These are phyloP conservation scores for Phytopythium delawarense DNA, from an alignment of 352 stramenopile species.

Conservation along the genomic window DNA sequence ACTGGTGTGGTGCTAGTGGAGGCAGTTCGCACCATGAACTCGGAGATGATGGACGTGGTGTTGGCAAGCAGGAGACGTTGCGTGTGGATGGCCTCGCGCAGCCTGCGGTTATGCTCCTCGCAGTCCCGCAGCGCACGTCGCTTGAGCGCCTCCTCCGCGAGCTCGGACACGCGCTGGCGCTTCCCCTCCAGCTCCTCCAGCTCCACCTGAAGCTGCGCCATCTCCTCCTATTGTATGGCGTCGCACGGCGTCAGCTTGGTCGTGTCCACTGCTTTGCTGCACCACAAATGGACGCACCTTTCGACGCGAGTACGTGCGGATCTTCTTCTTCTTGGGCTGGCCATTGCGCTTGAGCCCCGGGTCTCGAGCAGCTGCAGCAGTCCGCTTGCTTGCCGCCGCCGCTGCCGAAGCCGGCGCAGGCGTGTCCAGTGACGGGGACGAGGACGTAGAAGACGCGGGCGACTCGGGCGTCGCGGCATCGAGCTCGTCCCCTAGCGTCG, in stretches of 20 bases:
- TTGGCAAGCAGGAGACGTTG: slow-evolving; percentile 20
- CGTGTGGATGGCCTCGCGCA: slow-evolving; percentile 20
- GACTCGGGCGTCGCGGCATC: not conserved
- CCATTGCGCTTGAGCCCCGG: not conserved
- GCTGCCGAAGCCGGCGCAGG: not conserved
- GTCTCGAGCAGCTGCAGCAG: not conserved
- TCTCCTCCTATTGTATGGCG: slow-evolving; percentile 19
- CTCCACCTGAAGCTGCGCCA: slow-evolving; percentile 18
- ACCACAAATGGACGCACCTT: slow-evolving; percentile 7
- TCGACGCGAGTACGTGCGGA: slow-evolving; percentile 24
- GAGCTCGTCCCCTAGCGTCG: not conserved
- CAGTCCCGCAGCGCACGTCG: not conserved
- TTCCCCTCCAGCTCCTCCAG: slow-evolving; percentile 13
- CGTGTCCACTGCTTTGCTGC: not conserved
- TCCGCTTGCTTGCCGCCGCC: not conserved
- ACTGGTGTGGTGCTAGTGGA: not conserved
- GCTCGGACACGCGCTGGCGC: slow-evolving; percentile 9
- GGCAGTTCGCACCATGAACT: slow-evolving; percentile 16
- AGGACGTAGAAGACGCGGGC: not conserved
- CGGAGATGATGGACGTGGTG: slow-evolving; percentile 16
- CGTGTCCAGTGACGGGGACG: not conserved
- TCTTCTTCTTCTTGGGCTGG: slow-evolving; percentile 11
- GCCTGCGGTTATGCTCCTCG: slow-evolving; percentile 14
- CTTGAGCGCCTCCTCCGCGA: slow-evolving; percentile 13
- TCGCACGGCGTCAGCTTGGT: not conserved